Evolutionary conservation across 805 yeast species (phyloP).

Genomic region (Vanderwaltozyma polyspora): DNA sequence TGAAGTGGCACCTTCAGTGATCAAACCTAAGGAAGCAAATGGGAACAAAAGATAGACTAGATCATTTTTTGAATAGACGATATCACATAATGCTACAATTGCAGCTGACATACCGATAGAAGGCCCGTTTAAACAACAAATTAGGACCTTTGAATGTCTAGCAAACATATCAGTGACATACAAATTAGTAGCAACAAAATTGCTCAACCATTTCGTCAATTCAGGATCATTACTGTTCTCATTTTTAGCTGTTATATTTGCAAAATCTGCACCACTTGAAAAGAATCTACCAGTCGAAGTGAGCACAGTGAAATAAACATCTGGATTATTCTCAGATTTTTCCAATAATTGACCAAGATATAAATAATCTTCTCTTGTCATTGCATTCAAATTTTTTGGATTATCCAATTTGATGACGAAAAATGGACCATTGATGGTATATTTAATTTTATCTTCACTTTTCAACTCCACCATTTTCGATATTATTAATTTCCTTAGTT

Average conservation of each 20-base stretch:
- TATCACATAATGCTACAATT: conserved; percentile 62
- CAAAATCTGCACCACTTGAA: conserved; percentile 77
- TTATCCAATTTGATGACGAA: conserved; percentile 56
- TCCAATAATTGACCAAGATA: conserved; percentile 47
- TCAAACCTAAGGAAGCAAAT: conserved; percentile 72
- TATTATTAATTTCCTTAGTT: too few relatives aligned
- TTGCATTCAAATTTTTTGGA: conserved; percentile 54
- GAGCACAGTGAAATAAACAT: conserved; percentile 53
- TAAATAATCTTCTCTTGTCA: conserved; percentile 53
- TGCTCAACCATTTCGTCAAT: conserved; percentile 38
- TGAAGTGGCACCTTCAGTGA: conserved; percentile 70
- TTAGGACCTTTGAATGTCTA: conserved; percentile 59
- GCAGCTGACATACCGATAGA: conserved; percentile 73
- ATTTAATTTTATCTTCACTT: conserved; percentile 4
- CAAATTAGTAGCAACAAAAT: conserved; percentile 60
- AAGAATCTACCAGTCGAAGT: conserved; percentile 66
- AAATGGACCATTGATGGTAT: conserved; percentile 20
- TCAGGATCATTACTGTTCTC: conserved; percentile 12
- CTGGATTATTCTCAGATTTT: conserved; percentile 50
- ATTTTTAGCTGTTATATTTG: conserved; percentile 13
- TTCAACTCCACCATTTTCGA: not conserved
- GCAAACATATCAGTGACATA: conserved; percentile 56
- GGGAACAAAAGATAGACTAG: conserved; percentile 56
- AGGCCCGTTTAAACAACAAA: conserved; percentile 76
- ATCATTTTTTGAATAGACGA: conserved; percentile 56